Conservation (phyloP, 208 protist genomes). For the Acanthamoeba triangularis region DNA sequence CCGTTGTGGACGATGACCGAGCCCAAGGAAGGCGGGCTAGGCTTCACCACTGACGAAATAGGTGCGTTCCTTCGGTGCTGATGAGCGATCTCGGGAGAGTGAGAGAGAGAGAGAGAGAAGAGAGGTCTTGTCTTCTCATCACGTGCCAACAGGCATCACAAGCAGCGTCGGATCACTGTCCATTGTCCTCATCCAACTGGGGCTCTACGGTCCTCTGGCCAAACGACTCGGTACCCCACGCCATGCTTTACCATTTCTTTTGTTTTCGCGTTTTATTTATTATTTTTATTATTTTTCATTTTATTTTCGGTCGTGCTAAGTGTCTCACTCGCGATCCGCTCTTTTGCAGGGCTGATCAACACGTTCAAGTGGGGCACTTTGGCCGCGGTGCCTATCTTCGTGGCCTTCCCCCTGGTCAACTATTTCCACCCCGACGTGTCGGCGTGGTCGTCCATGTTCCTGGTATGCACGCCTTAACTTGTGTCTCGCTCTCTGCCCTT, state of each 20-base stretch:
- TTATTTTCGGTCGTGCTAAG: no score
- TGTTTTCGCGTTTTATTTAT: not conserved
- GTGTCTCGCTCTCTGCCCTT: not conserved
- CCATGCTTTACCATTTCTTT: not conserved
- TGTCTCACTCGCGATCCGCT: not conserved
- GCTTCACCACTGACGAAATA: constrained; percentile 26
- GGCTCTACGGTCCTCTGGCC: not conserved
- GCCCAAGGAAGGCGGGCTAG: constrained; percentile 3
- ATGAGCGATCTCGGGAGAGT: not conserved
- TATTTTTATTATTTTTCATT: not conserved
- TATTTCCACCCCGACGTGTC: constrained; percentile 9
- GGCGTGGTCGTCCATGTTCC: not conserved
- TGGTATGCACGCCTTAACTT: not conserved
- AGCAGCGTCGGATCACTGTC: constrained; percentile 26
- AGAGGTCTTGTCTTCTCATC: not conserved
- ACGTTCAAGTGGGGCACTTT: constrained; percentile 39
- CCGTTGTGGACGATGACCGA: constrained; percentile 36
- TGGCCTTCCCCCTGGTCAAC: constrained; percentile 3
- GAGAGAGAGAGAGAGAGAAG: no score
- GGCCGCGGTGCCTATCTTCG: not conserved
- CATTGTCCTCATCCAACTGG: constrained; percentile 4
- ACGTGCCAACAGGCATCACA: not conserved
- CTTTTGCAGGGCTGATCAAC: not conserved
- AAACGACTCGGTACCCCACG: not conserved
- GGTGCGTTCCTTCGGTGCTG: not conserved